phyloP scores from a whole-genome alignment of 331 rosid species.

The Cydonia oblonga region DNA sequence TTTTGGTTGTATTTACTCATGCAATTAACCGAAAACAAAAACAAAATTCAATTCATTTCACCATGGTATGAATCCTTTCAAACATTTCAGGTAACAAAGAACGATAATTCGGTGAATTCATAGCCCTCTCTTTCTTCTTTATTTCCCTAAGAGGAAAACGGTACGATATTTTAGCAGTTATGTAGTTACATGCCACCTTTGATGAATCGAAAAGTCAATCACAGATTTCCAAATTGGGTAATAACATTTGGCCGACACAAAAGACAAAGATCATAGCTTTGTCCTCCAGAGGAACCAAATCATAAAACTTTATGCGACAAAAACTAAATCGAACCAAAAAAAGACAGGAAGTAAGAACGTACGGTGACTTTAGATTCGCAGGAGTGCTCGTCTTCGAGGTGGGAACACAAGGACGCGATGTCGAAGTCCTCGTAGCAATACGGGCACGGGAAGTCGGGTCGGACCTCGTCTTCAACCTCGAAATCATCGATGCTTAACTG shows the following conservation, averaged over 20 bases:
- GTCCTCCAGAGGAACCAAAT: background rate
- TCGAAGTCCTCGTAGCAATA: constrained; percentile 30
- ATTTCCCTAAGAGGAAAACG: background rate
- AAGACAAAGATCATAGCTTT: background rate
- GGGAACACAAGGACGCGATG: constrained; percentile 58
- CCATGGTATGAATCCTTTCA: background rate
- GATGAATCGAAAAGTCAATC: background rate
- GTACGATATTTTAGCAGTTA: background rate
- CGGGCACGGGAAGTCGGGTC: constrained; percentile 84
- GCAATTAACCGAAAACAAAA: background rate
- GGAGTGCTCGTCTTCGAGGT: constrained; percentile 90
- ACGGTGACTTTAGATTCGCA: constrained; percentile 82
- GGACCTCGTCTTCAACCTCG: constrained; percentile 69
- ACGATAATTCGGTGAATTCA: too few relatives aligned
- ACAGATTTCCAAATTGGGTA: background rate
- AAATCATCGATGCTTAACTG: constrained; percentile 44
- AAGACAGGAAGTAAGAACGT: background rate
- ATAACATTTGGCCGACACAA: background rate
- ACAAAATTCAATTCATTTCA: background rate
- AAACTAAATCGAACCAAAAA: background rate
- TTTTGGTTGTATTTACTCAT: background rate
- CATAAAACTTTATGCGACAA: background rate
- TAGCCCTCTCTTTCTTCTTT: background rate
- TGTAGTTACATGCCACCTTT: background rate
- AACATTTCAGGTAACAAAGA: background rate